A percentile compares a stretch with the other conserved stretches of the same genome.
phyloP scores from a whole-genome alignment of 225 moss, liverwort and hornwort species.

The Sphagnum tenellum region DNA sequence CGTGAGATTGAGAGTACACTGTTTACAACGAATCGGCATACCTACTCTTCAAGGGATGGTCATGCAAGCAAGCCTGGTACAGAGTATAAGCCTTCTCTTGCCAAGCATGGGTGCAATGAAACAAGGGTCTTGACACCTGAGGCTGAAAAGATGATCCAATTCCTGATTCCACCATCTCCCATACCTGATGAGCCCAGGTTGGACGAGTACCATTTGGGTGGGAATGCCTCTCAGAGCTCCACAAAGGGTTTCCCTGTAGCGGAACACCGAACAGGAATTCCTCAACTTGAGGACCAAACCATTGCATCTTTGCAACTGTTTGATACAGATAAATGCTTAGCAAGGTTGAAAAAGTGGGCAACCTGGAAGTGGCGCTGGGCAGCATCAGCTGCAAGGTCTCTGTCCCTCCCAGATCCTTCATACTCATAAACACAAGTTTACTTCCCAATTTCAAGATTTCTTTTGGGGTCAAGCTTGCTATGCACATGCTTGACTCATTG shows the following conservation, averaged over 20 bases:
- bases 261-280: conserved; percentile 10
- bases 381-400: conserved; percentile 57
- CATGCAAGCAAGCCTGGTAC: too few species aligned
- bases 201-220: conserved; percentile 8
- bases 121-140: conserved; percentile 2
- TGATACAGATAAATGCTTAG: conserved; percentile 16
- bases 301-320: too few species aligned
- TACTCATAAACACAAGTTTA: too few species aligned
- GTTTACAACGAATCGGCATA: conserved; percentile 21
- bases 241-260: conserved; percentile 6
- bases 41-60: not conserved
- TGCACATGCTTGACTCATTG: too few species aligned
- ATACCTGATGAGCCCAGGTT: conserved; percentile 8
- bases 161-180: conserved; percentile 6
- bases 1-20: conserved; percentile 60
- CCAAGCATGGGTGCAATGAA: not conserved
- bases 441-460: too few species aligned
- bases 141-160: conserved; percentile 3
- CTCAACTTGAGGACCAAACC: conserved; percentile 6
- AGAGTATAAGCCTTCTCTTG: too few species aligned
- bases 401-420: conserved; percentile 4
- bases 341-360: conserved; percentile 38
- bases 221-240: too few species aligned
- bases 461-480: too few species aligned
- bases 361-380: conserved; percentile 95